Conservation (phyloP, 495 filamentous ascomycete species). For the Parmelia sp. region DNA sequence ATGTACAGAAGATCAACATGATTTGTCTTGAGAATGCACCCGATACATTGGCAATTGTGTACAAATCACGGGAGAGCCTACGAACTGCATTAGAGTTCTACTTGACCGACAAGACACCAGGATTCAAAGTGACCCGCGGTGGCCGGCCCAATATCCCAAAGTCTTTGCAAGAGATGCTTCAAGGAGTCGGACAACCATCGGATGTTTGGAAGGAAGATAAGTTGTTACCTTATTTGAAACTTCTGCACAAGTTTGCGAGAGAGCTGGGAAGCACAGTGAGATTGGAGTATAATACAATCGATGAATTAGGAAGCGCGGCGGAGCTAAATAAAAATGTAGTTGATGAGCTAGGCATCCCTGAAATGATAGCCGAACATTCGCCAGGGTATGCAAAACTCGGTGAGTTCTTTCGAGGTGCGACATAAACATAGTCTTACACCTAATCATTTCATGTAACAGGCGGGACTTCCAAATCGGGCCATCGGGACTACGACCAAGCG, state of each 20-base stretch:
- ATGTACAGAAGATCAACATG: slow-evolving; percentile 40
- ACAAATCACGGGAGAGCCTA: slow-evolving; percentile 23
- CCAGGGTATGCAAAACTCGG: slow-evolving; percentile 15
- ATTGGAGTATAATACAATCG: not conserved
- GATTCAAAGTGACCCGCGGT: slow-evolving; percentile 24
- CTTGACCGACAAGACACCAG: slow-evolving; percentile 21
- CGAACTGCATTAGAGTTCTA: slow-evolving; percentile 33
- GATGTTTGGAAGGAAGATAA: not conserved
- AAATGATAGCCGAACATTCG: not conserved
- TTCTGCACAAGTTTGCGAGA: slow-evolving; percentile 28
- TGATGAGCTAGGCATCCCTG: too few relatives aligned
- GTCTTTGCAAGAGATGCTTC: not conserved
- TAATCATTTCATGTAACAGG: slow-evolving; percentile 5
- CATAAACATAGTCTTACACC: not conserved
- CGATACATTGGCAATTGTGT: slow-evolving; percentile 29
- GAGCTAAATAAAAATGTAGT: too few relatives aligned
- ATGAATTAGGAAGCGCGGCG: too few relatives aligned
- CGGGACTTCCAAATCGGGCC: not conserved
- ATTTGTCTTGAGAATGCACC: slow-evolving; percentile 37
- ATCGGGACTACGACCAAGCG: slow-evolving; percentile 10
- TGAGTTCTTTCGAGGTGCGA: not conserved
- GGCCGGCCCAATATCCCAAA: not conserved
- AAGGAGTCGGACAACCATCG: not conserved
- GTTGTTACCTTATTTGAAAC: slow-evolving; percentile 18
- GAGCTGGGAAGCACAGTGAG: not conserved